Evolutionary conservation across 2,329 filamentous ascomycete species (phyloP), one percentile per base, ranked within the genome.

Genomic region (Sporothrix schenckii): DNA sequence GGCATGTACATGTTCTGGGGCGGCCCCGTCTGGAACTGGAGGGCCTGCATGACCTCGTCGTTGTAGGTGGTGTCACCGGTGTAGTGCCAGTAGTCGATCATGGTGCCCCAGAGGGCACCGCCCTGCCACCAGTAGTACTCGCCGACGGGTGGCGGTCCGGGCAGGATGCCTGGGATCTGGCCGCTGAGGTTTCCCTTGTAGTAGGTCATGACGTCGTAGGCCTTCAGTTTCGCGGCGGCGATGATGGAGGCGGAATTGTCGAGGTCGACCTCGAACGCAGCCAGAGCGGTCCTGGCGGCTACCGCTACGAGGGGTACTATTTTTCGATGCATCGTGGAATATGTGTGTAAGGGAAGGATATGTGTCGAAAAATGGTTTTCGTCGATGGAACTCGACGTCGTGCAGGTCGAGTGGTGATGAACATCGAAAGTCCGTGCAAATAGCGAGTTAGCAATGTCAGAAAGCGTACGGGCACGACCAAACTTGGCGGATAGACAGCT

Each of bases 51-150:
- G 9, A 82, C 78, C 14, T 83, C 76, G 11, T 80, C 77, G 74
- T 87, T 86, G 78, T 87, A 88, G 19, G 80, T 82, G 2, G 76
- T 74, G 76, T 89, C 86, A n/a, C 79, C 79, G 0, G 80, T 82
- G 30, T 77, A 74, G 39, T 77, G 76, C 75, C 78, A 80, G 72
- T 82, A 82, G 72, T 82, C 80, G 70, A 83, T 75, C 60, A 80
- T 72, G 3, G 77, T 75, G 19, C 76, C 76, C 74, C 75, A 77
- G 70, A 79, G 73, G 5, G 74, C 73, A 34, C 75, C 78, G 10
- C 71, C 75, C 27, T 78, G 72, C 75, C 75, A 79, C 77, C 77
- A 80, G 72, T 78, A 79, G 74, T 80, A 80, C 10, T 74, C 71
- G 34, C 76, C 78, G 49, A 69, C 66, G 2, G 76, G 74, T 11